Conservation (phyloP, 1,139 yeast genomes). For the Sugiyamaella paludigena region DNA sequence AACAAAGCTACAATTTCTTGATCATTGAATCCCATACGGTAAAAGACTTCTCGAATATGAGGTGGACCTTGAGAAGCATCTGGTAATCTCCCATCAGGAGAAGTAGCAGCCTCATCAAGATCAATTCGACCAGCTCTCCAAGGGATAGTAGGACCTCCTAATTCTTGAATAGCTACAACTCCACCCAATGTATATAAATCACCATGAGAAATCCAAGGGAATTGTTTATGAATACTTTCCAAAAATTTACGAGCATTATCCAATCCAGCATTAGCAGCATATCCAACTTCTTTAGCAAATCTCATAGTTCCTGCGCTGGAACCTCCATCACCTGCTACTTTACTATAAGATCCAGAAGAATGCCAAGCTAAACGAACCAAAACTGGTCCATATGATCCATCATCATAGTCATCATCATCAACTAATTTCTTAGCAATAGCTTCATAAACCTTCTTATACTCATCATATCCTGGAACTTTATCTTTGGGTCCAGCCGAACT, state of each 20-base stretch:
- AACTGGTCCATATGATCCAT: conserved; percentile 68
- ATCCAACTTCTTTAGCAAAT: conserved; percentile 59
- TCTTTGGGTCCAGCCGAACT: conserved; percentile 27
- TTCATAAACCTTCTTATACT: conserved; percentile 75
- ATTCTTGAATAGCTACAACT: conserved; percentile 79
- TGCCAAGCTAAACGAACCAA: conserved; percentile 77
- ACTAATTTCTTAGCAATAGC: conserved; percentile 70
- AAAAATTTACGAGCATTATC: conserved; percentile 64
- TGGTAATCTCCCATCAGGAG: conserved; percentile 71
- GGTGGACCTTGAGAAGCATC: conserved; percentile 70
- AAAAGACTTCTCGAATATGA: conserved; percentile 66
- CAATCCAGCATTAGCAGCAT: conserved; percentile 75
- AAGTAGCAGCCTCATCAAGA: conserved; percentile 35
- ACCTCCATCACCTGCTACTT: conserved; percentile 64
- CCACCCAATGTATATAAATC: conserved; percentile 89
- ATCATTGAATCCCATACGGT: conserved; percentile 74
- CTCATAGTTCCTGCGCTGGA: conserved; percentile 84
- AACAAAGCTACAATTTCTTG: conserved; percentile 81
- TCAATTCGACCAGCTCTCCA: conserved; percentile 87
- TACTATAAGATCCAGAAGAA: conserved; percentile 65
- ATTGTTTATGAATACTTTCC: conserved; percentile 55
- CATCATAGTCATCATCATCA: conserved; percentile 76
- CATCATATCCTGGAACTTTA: conserved; percentile 41
- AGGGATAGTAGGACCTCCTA: conserved; percentile 79
- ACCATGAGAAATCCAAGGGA: conserved; percentile 81